Evolutionary conservation across 2,329 filamentous ascomycete species (phyloP), one percentile per base, ranked within the genome.

Genomic region (Exophiala phaeomuriformis): DNA sequence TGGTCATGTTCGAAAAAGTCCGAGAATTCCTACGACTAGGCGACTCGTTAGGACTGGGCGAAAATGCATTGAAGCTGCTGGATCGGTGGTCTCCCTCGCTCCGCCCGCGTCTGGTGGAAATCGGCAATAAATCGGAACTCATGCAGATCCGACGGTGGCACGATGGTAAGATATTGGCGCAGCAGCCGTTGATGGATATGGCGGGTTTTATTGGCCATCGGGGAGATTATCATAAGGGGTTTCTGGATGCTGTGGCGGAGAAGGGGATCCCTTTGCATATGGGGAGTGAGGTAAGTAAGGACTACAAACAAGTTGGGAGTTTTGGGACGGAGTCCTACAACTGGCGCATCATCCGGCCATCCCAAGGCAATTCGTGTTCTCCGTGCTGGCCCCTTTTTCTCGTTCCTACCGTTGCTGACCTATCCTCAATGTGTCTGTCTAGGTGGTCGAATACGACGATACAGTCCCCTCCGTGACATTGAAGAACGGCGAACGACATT

Each of bases 121-220:
- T 51, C 64, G 69, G n/a, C 60, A 68, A 1, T 46, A 61, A 57
- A 42, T 63, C 41, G 64, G 51, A 57, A 40, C 40, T 55, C 27
- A 60, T 68, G 58, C 67, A 69, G 46, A 66, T 67, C 6, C 66
- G 68, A 47, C 55, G 66, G 29, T 67, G 67, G 33, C 65, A 68
- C 47, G 66, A 68, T 41, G 67, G 68, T 39, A 63, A 67, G 43
- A 61, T 69, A 27, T 53, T 69, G 19, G 66, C 64, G 35, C 64
- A 67, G 40, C 63, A 69, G 56, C 64, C 64, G 8, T 33, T 59
- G 45, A 42, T 55, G 61, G 64, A 70, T 1, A 68, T 68, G 40
- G 66, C 80, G 0, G 75, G 77, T 4, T 78, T 82, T 61, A 83
- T 83, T 49, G 80, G 80, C 0, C 80, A 83, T 59, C 67, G 80